A percentile compares a stretch with the other conserved stretches of the same genome.
Conservation (phyloP, 805 yeast species). For the Candida taoyuanica region DNA sequence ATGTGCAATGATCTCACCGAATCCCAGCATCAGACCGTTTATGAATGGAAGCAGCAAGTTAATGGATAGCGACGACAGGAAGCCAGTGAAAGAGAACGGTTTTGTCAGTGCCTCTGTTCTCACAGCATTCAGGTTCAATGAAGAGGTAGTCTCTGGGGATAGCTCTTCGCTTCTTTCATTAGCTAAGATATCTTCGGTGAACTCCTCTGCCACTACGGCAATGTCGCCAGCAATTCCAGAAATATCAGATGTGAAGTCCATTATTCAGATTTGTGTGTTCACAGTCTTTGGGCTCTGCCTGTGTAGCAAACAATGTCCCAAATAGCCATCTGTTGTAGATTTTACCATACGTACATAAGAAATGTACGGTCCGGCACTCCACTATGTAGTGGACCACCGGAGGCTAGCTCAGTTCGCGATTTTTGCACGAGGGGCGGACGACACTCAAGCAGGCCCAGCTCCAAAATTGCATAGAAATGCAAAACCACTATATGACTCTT, state of each 20-base stretch:
- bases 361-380: no score
- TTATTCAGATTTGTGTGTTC: background rate
- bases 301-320: no score
- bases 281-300: background rate
- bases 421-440: no score
- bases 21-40: constrained; percentile 93
- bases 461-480: no score
- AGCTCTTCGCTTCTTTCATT: constrained; percentile 3
- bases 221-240: constrained; percentile 4
- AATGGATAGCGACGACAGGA: constrained; percentile 44
- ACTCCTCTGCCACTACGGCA: constrained; percentile 4
- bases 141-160: background rate
- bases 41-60: constrained; percentile 82
- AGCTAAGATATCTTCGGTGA: constrained; percentile 2
- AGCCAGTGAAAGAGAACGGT: constrained; percentile 1
- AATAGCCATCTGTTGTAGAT: no score
- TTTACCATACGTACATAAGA: no score
- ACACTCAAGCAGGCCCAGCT: no score
- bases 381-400: no score
- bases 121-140: background rate
- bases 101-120: background rate
- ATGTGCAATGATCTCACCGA: constrained; percentile 92
- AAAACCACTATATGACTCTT: no score
- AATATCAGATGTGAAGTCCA: constrained; percentile 4
- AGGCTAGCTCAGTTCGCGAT: background rate